Conservation (phyloP, 768 basidiomycete species). For the Ramaria sp. region DNA sequence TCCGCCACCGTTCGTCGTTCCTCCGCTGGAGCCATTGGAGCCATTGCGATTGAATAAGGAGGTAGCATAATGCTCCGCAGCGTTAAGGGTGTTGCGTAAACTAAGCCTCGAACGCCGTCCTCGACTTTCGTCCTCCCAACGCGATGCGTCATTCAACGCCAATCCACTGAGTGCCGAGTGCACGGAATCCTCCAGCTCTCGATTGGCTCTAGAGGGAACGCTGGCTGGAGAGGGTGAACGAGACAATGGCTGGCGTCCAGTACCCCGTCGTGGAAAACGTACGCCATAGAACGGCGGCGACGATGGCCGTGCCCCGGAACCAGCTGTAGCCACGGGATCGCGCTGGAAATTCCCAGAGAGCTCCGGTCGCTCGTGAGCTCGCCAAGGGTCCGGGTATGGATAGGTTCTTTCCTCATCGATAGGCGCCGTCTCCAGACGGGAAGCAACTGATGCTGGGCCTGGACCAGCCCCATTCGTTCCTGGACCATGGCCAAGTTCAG, state of each 20-base stretch:
- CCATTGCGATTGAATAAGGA: slow-evolving; percentile 28
- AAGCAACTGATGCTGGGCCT: neutral
- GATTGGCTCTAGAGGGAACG: slow-evolving; percentile 23
- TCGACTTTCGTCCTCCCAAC: slow-evolving; percentile 1
- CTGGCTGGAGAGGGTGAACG: neutral
- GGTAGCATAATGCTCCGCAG: slow-evolving; percentile 60
- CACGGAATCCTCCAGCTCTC: slow-evolving; percentile 33
- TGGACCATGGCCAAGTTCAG: slow-evolving; percentile 68
- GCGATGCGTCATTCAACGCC: slow-evolving; percentile 16
- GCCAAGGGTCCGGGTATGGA: slow-evolving; percentile 1
- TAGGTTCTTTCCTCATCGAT: slow-evolving; percentile 7
- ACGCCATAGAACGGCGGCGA: neutral
- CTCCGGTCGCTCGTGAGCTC: neutral
- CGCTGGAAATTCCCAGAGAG: neutral
- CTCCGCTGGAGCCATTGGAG: neutral
- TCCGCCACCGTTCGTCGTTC: neutral
- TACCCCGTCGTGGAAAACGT: neutral
- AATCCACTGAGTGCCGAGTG: slow-evolving; percentile 22
- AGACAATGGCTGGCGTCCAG: neutral
- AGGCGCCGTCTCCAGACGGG: neutral
- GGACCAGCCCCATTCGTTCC: slow-evolving; percentile 26
- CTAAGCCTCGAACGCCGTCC: slow-evolving; percentile 2
- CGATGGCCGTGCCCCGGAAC: neutral
- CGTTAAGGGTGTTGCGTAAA: slow-evolving; percentile 54
- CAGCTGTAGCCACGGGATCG: neutral